These are phyloP conservation scores for Diophrys appendiculata DNA, from an alignment of 73 alveolate species.

Conservation along the genomic window DNA sequence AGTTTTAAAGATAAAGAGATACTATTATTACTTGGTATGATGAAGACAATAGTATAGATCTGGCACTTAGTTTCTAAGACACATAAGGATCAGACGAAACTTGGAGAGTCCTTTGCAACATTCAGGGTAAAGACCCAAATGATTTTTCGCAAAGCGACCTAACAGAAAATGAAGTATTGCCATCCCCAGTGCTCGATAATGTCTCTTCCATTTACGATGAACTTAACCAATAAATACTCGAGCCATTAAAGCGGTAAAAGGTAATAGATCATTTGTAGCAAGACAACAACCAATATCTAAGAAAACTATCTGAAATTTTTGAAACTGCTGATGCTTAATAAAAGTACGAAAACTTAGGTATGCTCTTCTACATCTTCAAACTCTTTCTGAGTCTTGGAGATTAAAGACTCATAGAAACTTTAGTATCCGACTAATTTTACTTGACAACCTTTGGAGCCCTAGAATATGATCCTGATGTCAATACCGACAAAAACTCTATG, in stretches of 20 bases:
- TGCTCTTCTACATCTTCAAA: slow-evolving; percentile 65
- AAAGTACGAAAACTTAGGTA: slow-evolving; percentile 49
- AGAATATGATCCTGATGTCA: slow-evolving; percentile 69
- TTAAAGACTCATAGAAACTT: slow-evolving; percentile 59
- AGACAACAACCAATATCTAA: slow-evolving; percentile 28
- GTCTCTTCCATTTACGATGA: slow-evolving; percentile 41
- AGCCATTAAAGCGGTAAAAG: slow-evolving; percentile 25
- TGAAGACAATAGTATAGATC: slow-evolving; percentile 42
- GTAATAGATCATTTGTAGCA: slow-evolving; percentile 10
- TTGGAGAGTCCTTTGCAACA: slow-evolving; percentile 51
- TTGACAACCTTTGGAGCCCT: slow-evolving; percentile 83
- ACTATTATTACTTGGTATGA: slow-evolving; percentile 70
- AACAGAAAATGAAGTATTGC: slow-evolving; percentile 47
- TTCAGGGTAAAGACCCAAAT: slow-evolving; percentile 59
- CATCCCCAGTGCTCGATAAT: slow-evolving; percentile 33
- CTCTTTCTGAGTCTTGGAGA: slow-evolving; percentile 66
- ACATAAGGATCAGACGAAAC: slow-evolving; percentile 56
- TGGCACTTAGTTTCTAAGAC: slow-evolving; percentile 58
- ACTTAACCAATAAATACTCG: slow-evolving; percentile 7
- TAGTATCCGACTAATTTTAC: slow-evolving; percentile 73
- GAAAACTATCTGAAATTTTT: slow-evolving; percentile 23
- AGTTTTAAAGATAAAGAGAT: slow-evolving; percentile 35
- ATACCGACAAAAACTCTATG: background rate
- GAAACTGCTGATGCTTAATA: slow-evolving; percentile 57
- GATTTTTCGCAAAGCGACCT: slow-evolving; percentile 25